Evolutionary conservation across 116 monocot species (phyloP), one percentile per base, ranked within the genome.

Genomic region (Iris pallida): DNA sequence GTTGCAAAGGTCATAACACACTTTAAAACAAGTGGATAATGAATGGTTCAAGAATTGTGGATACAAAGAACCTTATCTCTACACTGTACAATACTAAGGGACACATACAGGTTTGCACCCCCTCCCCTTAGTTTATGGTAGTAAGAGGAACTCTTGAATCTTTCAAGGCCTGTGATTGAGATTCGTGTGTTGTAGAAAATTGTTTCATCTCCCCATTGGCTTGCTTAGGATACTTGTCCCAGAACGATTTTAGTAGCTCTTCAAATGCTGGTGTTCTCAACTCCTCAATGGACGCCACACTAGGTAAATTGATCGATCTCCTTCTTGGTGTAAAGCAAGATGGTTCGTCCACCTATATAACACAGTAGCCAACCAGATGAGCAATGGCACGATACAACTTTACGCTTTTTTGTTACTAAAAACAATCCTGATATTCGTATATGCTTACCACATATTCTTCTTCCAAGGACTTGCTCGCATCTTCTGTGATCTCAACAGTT

Each of bases 191-290:
- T 41, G 76, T 71, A 16, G 68, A 72, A 2, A 75, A 65, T 80
- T 81, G 83, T 65, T 80, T 97, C 43, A 70, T 4, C 53, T 97
- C 90, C 51, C 90, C 90, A 76, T 92, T 92, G 51, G 59, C 73
- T 59, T 83, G 81, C 72, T 85, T 92, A 20, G 61, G 68, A 14
- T 62, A 63, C 1, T 76, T 69, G 51, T 97, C 96, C 83, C 89
- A 82, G 73, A 97, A 92, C 10, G 77, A 75, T 47, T 85, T 89
- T 52, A 92, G 46, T 14, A 97, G 75, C 68, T 90, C 92, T 45
- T 97, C 92, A 71, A 92, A 90, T 40, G 86, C 74, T 55, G 89
- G 85, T 55, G 97, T 90, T 72, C 90, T 85, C 73, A 97, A 63
- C 73, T 88, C 90, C 67, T 97, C 92, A 42, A 97, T 97, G 11